Percentiles rank a stretch among this genome's conserved stretches.
Conservation (phyloP, 176 grass and related monocot genomes). For the Canna indica region DNA sequence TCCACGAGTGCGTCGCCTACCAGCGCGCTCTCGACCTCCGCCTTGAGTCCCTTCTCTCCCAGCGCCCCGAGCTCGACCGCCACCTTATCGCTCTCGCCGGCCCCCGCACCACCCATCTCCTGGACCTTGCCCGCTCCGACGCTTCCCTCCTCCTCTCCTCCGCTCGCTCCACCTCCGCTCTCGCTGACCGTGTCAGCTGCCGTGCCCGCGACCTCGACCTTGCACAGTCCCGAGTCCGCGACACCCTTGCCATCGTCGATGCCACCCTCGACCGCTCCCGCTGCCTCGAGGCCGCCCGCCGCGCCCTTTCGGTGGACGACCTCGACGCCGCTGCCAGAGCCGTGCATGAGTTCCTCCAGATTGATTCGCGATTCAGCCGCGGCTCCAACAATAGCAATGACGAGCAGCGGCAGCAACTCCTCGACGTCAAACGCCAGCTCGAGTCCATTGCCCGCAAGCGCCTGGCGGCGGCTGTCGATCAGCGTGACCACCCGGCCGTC, state of each 20-base stretch:
- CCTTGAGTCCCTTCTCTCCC: conserved; percentile 63
- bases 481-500: conserved; percentile 57
- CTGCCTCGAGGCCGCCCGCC: conserved; percentile 55
- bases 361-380: conserved; percentile 49
- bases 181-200: conserved; percentile 56
- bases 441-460: conserved; percentile 57
- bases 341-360: conserved; percentile 53
- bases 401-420: conserved; percentile 65
- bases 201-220: conserved; percentile 69
- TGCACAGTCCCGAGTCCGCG: conserved; percentile 49
- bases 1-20: conserved; percentile 81
- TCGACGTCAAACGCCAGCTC: conserved; percentile 58
- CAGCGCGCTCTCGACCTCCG: conserved; percentile 66
- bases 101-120: conserved; percentile 49
- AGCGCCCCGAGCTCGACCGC: conserved; percentile 66
- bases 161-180: conserved; percentile 42
- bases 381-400: conserved; percentile 27
- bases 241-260: conserved; percentile 45
- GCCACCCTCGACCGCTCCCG: conserved; percentile 61
- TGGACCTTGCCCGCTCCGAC: conserved; percentile 68
- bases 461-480: conserved; percentile 57
- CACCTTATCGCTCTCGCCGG: conserved; percentile 48
- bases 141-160: conserved; percentile 52
- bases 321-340: conserved; percentile 48
- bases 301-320: conserved; percentile 55